Evolutionary conservation across 352 stramenopile species (phyloP).

Genomic region (Globisporangium takayamanum): DNA sequence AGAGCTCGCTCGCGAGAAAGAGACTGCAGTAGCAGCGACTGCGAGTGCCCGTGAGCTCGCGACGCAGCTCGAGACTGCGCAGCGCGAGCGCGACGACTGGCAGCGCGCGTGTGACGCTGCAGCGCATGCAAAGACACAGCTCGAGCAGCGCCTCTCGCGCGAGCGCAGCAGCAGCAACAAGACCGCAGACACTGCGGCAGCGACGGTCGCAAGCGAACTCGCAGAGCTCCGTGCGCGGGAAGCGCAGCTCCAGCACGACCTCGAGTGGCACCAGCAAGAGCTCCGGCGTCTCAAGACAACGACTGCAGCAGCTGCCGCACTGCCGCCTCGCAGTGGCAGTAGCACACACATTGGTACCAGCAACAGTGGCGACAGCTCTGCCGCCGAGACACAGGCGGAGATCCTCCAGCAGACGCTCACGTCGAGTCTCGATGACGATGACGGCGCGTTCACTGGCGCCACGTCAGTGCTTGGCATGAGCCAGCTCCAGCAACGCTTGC

Average conservation of each 20-base stretch:
- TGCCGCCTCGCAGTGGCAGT: background rate
- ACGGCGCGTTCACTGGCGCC: constrained; percentile 22
- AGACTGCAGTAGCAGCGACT: constrained; percentile 21
- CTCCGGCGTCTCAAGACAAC: constrained; percentile 34
- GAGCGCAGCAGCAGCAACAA: constrained; percentile 5
- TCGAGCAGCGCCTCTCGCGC: constrained; percentile 23
- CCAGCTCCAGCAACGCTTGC: constrained; percentile 69
- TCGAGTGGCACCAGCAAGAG: constrained; percentile 60
- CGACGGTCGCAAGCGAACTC: constrained; percentile 21
- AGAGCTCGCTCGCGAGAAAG: constrained; percentile 28
- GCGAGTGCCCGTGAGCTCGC: constrained; percentile 33
- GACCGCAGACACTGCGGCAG: constrained; percentile 9
- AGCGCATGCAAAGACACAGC: constrained; percentile 25
- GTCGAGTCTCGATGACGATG: constrained; percentile 17
- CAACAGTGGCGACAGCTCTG: constrained; percentile 7
- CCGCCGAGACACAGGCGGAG: constrained; percentile 36
- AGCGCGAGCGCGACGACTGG: constrained; percentile 47
- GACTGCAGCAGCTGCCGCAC: background rate
- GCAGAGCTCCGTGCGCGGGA: constrained; percentile 36
- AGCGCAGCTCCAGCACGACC: constrained; percentile 39
- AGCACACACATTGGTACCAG: background rate
- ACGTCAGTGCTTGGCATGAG: constrained; percentile 65
- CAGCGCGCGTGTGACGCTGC: constrained; percentile 34
- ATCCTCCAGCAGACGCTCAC: constrained; percentile 54
- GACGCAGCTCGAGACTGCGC: constrained; percentile 31